These are phyloP conservation scores for Pulchroboletus neoregius DNA, from an alignment of 1,284 basidiomycete genomes.

Conservation along the genomic window DNA sequence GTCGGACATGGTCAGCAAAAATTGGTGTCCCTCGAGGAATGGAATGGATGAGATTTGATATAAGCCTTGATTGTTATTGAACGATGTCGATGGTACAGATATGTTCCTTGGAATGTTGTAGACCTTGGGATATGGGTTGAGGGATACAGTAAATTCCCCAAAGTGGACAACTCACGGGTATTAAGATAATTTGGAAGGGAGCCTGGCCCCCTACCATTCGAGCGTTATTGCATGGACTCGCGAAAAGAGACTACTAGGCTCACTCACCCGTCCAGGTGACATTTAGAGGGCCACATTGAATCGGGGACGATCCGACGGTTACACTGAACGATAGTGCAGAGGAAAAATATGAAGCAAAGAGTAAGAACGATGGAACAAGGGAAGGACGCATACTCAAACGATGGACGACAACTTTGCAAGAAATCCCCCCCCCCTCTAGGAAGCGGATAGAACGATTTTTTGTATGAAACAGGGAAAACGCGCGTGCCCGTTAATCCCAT, in stretches of 20 bases:
- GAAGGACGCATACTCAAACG: conserved; percentile 25
- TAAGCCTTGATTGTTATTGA: conserved; percentile 51
- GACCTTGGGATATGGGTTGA: conserved; percentile 21
- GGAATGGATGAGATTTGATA: conserved; percentile 47
- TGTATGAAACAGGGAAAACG: conserved; percentile 2
- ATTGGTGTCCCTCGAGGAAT: conserved; percentile 37
- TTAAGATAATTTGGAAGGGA: conserved; percentile 56
- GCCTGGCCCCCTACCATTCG: conserved; percentile 52
- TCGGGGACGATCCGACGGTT: conserved; percentile 40
- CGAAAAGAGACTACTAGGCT: not conserved
- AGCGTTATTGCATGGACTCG: conserved; percentile 3
- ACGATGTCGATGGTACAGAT: conserved; percentile 53
- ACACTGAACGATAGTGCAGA: conserved; percentile 50
- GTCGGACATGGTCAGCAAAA: conserved; percentile 70
- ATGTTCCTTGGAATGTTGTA: conserved; percentile 43
- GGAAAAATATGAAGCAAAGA: conserved; percentile 21
- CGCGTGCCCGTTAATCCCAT: not conserved
- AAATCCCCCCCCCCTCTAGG: conserved; percentile 8
- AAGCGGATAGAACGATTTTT: conserved; percentile 10
- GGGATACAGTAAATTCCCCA: not conserved
- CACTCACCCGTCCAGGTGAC: conserved; percentile 61
- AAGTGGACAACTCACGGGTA: conserved; percentile 48
- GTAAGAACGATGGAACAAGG: conserved; percentile 19
- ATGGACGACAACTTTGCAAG: conserved; percentile 11
- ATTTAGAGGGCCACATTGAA: conserved; percentile 57